Evolutionary conservation across 495 filamentous ascomycete species (phyloP).

Genomic region (Geoglossum glabrum): DNA sequence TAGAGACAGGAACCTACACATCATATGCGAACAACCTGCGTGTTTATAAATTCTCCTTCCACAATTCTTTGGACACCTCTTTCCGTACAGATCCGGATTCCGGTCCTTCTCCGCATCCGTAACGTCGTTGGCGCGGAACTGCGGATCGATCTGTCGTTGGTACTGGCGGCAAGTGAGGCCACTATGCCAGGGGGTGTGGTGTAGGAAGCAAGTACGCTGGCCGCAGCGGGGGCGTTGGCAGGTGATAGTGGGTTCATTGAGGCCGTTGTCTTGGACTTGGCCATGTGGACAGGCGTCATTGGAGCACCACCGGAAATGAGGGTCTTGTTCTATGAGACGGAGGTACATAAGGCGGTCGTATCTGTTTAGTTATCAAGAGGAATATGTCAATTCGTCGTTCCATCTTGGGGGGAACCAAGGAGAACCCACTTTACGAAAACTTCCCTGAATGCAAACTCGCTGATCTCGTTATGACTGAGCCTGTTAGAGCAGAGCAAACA

Average conservation of each 20-base stretch:
- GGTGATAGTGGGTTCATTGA: constrained; percentile 13
- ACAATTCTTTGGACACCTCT: not conserved
- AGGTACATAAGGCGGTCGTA: constrained; percentile 14
- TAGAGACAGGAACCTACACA: not conserved
- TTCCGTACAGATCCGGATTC: not conserved
- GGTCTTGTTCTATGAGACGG: constrained; percentile 12
- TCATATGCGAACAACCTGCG: not conserved
- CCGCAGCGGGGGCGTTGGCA: constrained; percentile 17
- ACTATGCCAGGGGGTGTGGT: constrained; percentile 20
- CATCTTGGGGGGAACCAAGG: not conserved
- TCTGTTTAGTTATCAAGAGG: not conserved
- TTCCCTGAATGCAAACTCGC: not conserved
- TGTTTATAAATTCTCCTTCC: not conserved
- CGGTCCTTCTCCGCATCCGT: not conserved
- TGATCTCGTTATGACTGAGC: not conserved
- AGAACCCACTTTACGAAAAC: not conserved
- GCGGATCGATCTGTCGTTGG: constrained; percentile 4
- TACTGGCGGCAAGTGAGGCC: constrained; percentile 22
- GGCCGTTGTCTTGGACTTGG: constrained; percentile 16
- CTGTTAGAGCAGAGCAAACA: not conserved
- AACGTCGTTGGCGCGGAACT: not conserved
- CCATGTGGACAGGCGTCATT: constrained; percentile 17
- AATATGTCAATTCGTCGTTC: no score
- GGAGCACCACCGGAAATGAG: constrained; percentile 22
- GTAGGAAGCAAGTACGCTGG: constrained; percentile 19